Evolutionary conservation across 2,329 filamentous ascomycete species (phyloP).

Genomic region (Exophiala calicioides): DNA sequence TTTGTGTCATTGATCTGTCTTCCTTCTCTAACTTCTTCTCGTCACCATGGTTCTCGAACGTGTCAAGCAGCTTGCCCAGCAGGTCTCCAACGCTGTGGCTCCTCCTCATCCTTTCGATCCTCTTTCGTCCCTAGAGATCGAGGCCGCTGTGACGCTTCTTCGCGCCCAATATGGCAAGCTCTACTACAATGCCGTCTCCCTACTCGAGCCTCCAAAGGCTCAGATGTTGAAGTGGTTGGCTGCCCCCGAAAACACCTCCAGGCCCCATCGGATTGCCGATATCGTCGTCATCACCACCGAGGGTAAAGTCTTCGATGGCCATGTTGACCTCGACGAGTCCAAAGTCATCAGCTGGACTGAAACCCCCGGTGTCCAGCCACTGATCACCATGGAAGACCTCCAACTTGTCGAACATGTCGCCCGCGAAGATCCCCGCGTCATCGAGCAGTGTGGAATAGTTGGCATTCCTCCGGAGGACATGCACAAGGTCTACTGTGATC

Average conservation of each 20-base stretch:
- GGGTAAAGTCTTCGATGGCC: conserved; percentile 78
- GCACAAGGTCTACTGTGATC: conserved; percentile 95
- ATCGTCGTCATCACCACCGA: conserved; percentile 77
- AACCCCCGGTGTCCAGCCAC: conserved; percentile 75
- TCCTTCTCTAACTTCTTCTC: not conserved
- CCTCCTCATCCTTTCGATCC: conserved; percentile 76
- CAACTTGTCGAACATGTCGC: conserved; percentile 74
- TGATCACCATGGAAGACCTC: conserved; percentile 91
- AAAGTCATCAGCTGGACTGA: conserved; percentile 74
- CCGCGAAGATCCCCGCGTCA: conserved; percentile 78
- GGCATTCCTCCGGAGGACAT: conserved; percentile 81
- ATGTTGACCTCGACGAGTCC: conserved; percentile 69
- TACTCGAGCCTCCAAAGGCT: conserved; percentile 81
- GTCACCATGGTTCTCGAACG: conserved; percentile 61
- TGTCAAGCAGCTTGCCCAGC: conserved; percentile 63
- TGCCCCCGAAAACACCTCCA: conserved; percentile 59
- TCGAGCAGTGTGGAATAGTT: conserved; percentile 82
- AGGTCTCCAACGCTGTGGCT: conserved; percentile 57
- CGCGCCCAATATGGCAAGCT: conserved; percentile 69
- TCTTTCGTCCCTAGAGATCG: conserved; percentile 71
- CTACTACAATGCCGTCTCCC: conserved; percentile 82
- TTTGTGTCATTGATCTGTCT: conserved; percentile 1
- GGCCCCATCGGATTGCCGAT: conserved; percentile 74
- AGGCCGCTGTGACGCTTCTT: conserved; percentile 67
- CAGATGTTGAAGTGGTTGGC: conserved; percentile 80